Conservation (phyloP, 78 protist species). For the Dictyostelium brefeldianum region DNA sequence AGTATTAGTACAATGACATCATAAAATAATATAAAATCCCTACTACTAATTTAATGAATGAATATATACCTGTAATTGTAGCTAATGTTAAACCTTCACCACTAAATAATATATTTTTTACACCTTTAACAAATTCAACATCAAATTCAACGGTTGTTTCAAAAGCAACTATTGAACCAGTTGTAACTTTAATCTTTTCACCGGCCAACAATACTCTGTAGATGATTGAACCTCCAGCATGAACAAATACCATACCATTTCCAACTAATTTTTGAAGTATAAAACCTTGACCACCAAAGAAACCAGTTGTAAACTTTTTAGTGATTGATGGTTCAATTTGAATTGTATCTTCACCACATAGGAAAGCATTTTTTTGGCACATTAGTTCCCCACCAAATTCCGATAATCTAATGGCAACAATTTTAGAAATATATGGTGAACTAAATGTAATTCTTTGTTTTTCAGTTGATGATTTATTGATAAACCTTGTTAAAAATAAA, state of each 20-base stretch:
- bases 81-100: slow-evolving; percentile 67
- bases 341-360: slow-evolving; percentile 52
- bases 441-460: slow-evolving; percentile 52
- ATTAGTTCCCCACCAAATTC: slow-evolving; percentile 65
- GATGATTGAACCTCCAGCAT: slow-evolving; percentile 66
- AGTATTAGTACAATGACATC: no score
- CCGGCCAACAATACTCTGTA: slow-evolving; percentile 3
- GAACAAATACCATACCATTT: slow-evolving; percentile 55
- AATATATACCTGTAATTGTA: not conserved
- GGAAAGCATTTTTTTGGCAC: slow-evolving; percentile 69
- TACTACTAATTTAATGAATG: no score
- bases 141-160: slow-evolving; percentile 30
- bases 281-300: slow-evolving; percentile 77
- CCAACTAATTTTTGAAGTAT: slow-evolving; percentile 55
- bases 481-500: slow-evolving; percentile 64
- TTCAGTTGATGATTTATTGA: slow-evolving; percentile 44
- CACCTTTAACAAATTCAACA: slow-evolving; percentile 49
- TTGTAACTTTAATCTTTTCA: slow-evolving; percentile 41
- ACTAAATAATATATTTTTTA: slow-evolving; percentile 43
- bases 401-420: slow-evolving; percentile 45
- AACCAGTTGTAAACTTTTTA: slow-evolving; percentile 33
- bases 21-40: no score
- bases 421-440: slow-evolving; percentile 76
- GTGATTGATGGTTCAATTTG: slow-evolving; percentile 52
- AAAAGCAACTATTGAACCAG: slow-evolving; percentile 70